A percentile compares a stretch with the other conserved stretches of the same genome.
These are phyloP conservation scores for Penicillium olsonii DNA, from an alignment of 2,329 filamentous ascomycete genomes.

Conservation along the genomic window DNA sequence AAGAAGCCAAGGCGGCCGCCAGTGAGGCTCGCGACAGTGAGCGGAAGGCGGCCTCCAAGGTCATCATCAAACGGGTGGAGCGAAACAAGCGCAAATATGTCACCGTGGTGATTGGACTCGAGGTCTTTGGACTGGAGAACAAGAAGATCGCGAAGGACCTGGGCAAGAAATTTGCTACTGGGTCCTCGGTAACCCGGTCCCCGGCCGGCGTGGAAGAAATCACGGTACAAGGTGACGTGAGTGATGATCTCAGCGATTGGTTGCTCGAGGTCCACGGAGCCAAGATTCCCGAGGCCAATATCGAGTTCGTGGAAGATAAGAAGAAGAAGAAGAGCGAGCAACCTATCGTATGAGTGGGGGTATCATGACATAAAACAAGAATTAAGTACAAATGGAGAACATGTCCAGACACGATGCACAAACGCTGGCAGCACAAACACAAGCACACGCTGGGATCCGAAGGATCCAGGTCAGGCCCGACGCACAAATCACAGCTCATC, in stretches of 20 bases:
- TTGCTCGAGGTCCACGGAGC: constrained; percentile 79
- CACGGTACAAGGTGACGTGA: constrained; percentile 95
- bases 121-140: constrained; percentile 85
- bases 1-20: constrained; percentile 89
- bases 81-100: constrained; percentile 98
- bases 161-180: constrained; percentile 98
- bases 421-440: not conserved
- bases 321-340: constrained; percentile 70
- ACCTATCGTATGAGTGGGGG: constrained; percentile 19
- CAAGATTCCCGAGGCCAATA: constrained; percentile 90
- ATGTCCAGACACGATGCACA: constrained; percentile 6
- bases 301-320: constrained; percentile 94
- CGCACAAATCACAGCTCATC: constrained; percentile 32
- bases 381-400: constrained; percentile 16
- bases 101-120: constrained; percentile 85
- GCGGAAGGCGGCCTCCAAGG: constrained; percentile 76
- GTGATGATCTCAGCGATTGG: constrained; percentile 91
- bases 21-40: constrained; percentile 81
- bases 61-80: constrained; percentile 95
- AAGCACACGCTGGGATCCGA: not conserved
- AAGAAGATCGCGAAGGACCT: constrained; percentile 97
- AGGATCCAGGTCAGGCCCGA: not conserved
- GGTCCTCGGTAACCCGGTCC: constrained; percentile 86
- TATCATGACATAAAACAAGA: constrained; percentile 28
- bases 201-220: constrained; percentile 90